Percentiles rank a stretch among this genome's conserved stretches.
phyloP scores from a whole-genome alignment of 192 early-diverging fungal genomes.

The Polychytrium aggregatum region DNA sequence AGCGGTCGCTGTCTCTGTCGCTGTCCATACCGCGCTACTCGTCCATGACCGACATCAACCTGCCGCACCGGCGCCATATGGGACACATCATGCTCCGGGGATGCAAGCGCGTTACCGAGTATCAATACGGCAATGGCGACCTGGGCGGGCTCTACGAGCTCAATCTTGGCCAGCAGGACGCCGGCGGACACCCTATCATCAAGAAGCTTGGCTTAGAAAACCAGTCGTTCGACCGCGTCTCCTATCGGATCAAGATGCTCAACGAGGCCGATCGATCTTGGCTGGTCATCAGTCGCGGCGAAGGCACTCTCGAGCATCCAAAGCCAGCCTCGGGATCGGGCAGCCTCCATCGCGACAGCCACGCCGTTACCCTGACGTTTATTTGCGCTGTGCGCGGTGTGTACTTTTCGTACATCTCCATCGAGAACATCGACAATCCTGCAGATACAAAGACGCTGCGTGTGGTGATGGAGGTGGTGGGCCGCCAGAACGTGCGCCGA shows the following conservation, averaged over 20 bases:
- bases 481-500: conserved; percentile 28
- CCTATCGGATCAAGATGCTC: conserved; percentile 50
- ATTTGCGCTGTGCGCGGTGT: conserved; percentile 44
- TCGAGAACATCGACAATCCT: conserved; percentile 64
- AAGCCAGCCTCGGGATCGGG: conserved; percentile 5
- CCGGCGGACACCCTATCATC: conserved; percentile 34
- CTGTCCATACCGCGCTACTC: too few species aligned
- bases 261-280: conserved; percentile 45
- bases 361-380: conserved; percentile 56
- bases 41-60: too few species aligned
- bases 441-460: conserved; percentile 62
- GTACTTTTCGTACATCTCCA: conserved; percentile 58
- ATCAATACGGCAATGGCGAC: conserved; percentile 18
- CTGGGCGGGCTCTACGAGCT: conserved; percentile 59
- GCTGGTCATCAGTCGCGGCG: conserved; percentile 53
- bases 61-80: too few species aligned
- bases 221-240: conserved; percentile 32
- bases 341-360: conserved; percentile 12
- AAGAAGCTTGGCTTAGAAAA: conserved; percentile 61
- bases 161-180: conserved; percentile 70
- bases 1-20: too few species aligned
- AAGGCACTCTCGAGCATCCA: conserved; percentile 55
- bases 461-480: conserved; percentile 60
- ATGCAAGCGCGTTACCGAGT: conserved; percentile 49
- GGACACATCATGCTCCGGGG: conserved; percentile 30